A percentile compares a stretch with the other conserved stretches of the same genome.
phyloP scores from a whole-genome alignment of 2,329 filamentous ascomycete species.

The Sarocladium kiliense region DNA sequence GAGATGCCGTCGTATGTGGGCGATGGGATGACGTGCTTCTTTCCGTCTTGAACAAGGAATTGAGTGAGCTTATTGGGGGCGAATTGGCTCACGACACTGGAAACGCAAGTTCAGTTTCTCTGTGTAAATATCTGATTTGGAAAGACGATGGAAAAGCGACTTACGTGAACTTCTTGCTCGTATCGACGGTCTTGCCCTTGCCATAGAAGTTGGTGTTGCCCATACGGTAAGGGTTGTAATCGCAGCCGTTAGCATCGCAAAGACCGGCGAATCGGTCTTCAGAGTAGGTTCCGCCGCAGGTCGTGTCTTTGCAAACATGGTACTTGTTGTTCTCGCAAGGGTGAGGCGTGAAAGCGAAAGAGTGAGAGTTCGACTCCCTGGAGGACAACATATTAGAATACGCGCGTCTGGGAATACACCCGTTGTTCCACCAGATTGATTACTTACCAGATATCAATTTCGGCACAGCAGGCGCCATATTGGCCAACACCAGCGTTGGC shows the following conservation, averaged over 20 bases:
- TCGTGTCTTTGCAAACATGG: slow-evolving; percentile 16
- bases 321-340: slow-evolving; percentile 41
- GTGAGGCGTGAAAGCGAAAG: slow-evolving; percentile 52
- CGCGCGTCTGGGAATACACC: no score
- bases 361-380: slow-evolving; percentile 46
- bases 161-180: slow-evolving; percentile 46
- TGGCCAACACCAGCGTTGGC: slow-evolving; percentile 42
- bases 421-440: no score
- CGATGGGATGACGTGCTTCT: slow-evolving; percentile 43
- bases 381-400: neutral
- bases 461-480: slow-evolving; percentile 49
- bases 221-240: slow-evolving; percentile 61
- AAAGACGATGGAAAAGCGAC: neutral
- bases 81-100: slow-evolving; percentile 57
- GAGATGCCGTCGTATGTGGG: slow-evolving; percentile 32
- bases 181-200: slow-evolving; percentile 50
- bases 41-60: slow-evolving; percentile 56
- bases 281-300: slow-evolving; percentile 44
- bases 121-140: no score
- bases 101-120: neutral
- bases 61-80: slow-evolving; percentile 44
- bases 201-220: slow-evolving; percentile 58
- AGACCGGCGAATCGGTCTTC: slow-evolving; percentile 48
- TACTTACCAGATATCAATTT: slow-evolving; percentile 55
- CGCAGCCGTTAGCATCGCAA: slow-evolving; percentile 62